phyloP scores from a whole-genome alignment of 2,329 filamentous ascomycete species.

The Pseudogymnoascus sp. region DNA sequence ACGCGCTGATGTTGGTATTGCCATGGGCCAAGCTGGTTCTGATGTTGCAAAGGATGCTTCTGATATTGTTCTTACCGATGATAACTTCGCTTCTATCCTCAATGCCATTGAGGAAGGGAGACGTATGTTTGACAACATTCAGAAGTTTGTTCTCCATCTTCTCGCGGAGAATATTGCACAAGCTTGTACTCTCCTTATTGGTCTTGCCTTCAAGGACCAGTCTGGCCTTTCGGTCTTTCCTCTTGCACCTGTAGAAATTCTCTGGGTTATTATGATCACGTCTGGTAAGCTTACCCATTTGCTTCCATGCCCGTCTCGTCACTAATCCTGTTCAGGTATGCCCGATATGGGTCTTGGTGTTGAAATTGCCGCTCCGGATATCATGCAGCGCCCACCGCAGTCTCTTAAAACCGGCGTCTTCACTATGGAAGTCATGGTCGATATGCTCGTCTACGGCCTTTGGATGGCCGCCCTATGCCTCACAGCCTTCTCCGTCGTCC shows the following conservation, averaged over 20 bases:
- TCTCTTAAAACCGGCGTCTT: constrained; percentile 54
- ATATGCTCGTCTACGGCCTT: constrained; percentile 59
- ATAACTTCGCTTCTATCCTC: constrained; percentile 77
- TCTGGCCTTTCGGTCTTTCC: constrained; percentile 57
- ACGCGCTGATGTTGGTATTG: constrained; percentile 66
- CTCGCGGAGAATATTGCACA: constrained; percentile 64
- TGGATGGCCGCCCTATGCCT: constrained; percentile 58
- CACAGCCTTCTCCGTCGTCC: constrained; percentile 51
- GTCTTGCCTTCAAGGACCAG: constrained; percentile 59
- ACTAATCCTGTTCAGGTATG: no score
- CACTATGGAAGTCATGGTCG: constrained; percentile 55
- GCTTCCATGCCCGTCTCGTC: constrained; percentile 61
- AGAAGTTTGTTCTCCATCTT: constrained; percentile 62
- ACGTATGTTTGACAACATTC: constrained; percentile 64
- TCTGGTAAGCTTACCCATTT: no score
- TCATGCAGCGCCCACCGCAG: constrained; percentile 59
- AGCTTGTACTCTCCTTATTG: constrained; percentile 60
- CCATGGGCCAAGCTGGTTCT: constrained; percentile 63
- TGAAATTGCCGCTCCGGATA: constrained; percentile 60
- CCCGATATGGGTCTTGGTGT: no score
- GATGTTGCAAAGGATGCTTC: constrained; percentile 75
- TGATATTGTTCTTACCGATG: constrained; percentile 81
- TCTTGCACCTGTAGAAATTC: constrained; percentile 63
- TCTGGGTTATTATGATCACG: constrained; percentile 71
- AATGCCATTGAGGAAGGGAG: constrained; percentile 65